Conservation (phyloP, 805 yeast species). For the Blastobotrys parvus region DNA sequence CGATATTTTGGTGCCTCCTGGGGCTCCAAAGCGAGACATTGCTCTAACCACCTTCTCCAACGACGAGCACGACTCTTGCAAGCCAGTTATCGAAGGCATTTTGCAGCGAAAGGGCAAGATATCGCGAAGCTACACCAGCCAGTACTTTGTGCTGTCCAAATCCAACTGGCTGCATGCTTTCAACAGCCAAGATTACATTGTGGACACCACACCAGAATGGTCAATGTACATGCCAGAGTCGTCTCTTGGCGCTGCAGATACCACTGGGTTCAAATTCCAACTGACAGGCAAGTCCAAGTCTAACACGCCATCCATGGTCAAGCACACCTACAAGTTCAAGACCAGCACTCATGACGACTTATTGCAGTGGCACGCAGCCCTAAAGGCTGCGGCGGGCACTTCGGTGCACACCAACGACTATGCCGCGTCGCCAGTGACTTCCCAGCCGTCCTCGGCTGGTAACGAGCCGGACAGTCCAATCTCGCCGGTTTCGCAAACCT, state of each 20-base stretch:
- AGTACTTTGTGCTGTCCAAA: slow-evolving; percentile 40
- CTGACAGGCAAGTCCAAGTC: slow-evolving; percentile 37
- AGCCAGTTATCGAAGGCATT: slow-evolving; percentile 41
- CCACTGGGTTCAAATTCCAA: slow-evolving; percentile 34
- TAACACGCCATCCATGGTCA: slow-evolving; percentile 23
- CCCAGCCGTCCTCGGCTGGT: slow-evolving; percentile 3
- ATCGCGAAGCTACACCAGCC: slow-evolving; percentile 34
- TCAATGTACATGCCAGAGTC: slow-evolving; percentile 42
- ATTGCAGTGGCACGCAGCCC: slow-evolving; percentile 38
- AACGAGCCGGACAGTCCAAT: slow-evolving; percentile 1
- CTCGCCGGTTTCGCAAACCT: too few species aligned
- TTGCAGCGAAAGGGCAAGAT: slow-evolving; percentile 38
- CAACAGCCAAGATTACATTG: slow-evolving; percentile 34
- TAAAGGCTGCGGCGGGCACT: slow-evolving; percentile 18
- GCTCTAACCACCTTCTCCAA: slow-evolving; percentile 33
- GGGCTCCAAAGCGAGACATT: slow-evolving; percentile 32
- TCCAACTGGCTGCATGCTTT: slow-evolving; percentile 39
- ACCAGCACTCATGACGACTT: slow-evolving; percentile 39
- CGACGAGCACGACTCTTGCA: slow-evolving; percentile 32
- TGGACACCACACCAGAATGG: slow-evolving; percentile 39
- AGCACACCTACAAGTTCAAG: slow-evolving; percentile 33
- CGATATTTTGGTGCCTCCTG: slow-evolving; percentile 27
- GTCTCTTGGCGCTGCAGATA: slow-evolving; percentile 30
- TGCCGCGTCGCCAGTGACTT: not conserved
- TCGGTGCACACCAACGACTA: slow-evolving; percentile 5